phyloP scores from a whole-genome alignment of 441 rosid genomes.

The Breynia disticha region DNA sequence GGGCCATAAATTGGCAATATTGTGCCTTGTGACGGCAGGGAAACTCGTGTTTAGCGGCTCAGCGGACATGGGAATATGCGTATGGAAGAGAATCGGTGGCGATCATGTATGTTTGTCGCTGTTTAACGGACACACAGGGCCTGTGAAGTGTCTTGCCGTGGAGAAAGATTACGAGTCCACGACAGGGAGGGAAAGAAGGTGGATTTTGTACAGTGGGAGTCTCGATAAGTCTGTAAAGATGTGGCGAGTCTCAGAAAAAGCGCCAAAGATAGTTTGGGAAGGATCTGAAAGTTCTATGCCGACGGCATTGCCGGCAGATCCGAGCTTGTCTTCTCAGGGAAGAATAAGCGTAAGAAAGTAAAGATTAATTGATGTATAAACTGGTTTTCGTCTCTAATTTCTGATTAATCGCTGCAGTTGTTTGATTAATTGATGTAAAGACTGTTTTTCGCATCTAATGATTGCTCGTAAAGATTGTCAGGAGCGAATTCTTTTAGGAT shows the following conservation, averaged over 20 bases:
- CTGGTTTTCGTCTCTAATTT: too few species aligned
- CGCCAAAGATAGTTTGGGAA: constrained; percentile 33
- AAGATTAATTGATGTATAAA: too few species aligned
- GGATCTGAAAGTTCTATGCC: constrained; percentile 17
- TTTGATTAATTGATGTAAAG: too few species aligned
- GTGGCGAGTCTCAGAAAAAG: constrained; percentile 68
- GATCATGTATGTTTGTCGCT: constrained; percentile 56
- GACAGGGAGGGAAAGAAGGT: constrained; percentile 29
- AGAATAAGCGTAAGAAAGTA: constrained; percentile 8
- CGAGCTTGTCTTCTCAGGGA: constrained; percentile 34
- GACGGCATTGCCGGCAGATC: constrained; percentile 19
- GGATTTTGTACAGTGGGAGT: constrained; percentile 88
- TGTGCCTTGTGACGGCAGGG: constrained; percentile 62
- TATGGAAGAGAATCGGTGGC: constrained; percentile 55
- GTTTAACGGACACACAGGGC: constrained; percentile 66
- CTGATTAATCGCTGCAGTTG: too few species aligned
- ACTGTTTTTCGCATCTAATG: too few species aligned
- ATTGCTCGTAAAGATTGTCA: too few species aligned
- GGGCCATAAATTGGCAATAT: constrained; percentile 73
- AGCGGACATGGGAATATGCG: constrained; percentile 71
- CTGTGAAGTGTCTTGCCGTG: constrained; percentile 80
- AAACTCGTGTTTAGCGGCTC: constrained; percentile 69
- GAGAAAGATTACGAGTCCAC: constrained; percentile 44
- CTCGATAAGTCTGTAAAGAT: constrained; percentile 79
- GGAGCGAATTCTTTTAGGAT: too few species aligned